Evolutionary conservation across 306 rosid species (phyloP), one percentile per base, ranked within the genome.

Genomic region (Urtica urens): DNA sequence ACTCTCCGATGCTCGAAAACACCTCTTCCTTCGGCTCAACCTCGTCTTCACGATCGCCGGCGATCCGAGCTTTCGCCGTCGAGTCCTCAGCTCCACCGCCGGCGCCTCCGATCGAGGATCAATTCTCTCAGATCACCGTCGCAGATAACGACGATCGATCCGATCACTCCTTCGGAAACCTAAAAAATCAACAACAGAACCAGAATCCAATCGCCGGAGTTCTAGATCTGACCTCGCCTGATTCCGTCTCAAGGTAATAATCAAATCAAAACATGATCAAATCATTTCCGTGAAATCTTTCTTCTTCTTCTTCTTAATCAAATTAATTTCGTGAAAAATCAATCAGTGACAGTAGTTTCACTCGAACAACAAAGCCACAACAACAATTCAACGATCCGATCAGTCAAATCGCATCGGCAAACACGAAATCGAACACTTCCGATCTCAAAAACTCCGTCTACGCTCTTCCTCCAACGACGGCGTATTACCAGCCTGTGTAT

Each of bases 181-280:
- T 86, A 52, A 84, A 71, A 1, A 69, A 72, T 7, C 65, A 72
- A 57, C 67, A 62, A 2, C 87, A 60, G 63, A 22, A 46, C 41
- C 55, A 44, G 30, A 63, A 79, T 71, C 66, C 93, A n/a, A n/a
- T n/a, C n/a, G 40, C 73, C 20, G 83, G 75, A 1, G 62, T 58
- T 46, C 34, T 30, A 53, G 99, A 92, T 67, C 49, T 82, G 66
- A 79, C 82, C 41, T 92, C 96, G 16, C 94, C 96, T 10, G 99
- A 92, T 74, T 92, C 96, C 15, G 94, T 85, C 55, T 82, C 99
- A 54, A 85, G 99, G 99, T 92, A 51, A n/a, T n/a, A n/a, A n/a
- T n/a, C n/a, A n/a, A n/a, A n/a, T n/a, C n/a, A n/a, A n/a, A n/a
- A n/a, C n/a, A n/a, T n/a, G n/a, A n/a, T n/a, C n/a, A n/a, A n/a